Base-by-base conservation (phyloP, 2,329 filamentous ascomycete genomes). In the Hymenoscyphus repandus region DNA sequence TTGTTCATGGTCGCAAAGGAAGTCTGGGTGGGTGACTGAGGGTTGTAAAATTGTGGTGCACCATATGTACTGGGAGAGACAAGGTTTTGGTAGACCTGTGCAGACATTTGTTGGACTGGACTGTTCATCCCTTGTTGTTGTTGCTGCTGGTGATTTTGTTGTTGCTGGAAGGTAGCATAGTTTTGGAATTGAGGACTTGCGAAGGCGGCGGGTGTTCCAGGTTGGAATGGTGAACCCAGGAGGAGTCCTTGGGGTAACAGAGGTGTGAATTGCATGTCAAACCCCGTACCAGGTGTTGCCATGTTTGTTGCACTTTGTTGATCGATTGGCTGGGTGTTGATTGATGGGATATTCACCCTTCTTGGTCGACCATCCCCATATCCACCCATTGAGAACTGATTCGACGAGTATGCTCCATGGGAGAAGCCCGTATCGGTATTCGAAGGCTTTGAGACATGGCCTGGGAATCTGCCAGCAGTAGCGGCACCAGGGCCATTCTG, bases 181-280 rank as follows among this genome's bases (percentile, higher is more conserved):
- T 79, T 90, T 69, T 93, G 86, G 70, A 96, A 99, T 68, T 96
- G 91, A 36, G 91, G 87, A 59, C 88, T 96, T 55, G 85, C 83
- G 71, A 96, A 97, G 34, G 88, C 85, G 32, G 86, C 88, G 3
- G 92, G 92, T 5, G 89, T 96, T 38, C 91, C 93, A 12, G 93
- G 90, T 72, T 97, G 93, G 72, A 97, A 97, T 15, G 93, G 93
- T 70, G 90, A 96, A 43, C 93, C 93, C 45, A 97, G 85, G 22
- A 99, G 82, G 62, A 99, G 77, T 72, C 96, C 90, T 32, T 92
- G 97, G 33, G 93, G 93, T 34, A 99, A 82, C 59, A 99, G 79
- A 58, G 93, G 92, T 10, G 93, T 96, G 71, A 96, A 97, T 72
- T 97, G 93, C 92, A 97, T 96, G 66, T 97, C 93, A 66, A 90